Conservation (phyloP, 2,329 filamentous ascomycete species). For the Knoxdaviesia capensis region DNA sequence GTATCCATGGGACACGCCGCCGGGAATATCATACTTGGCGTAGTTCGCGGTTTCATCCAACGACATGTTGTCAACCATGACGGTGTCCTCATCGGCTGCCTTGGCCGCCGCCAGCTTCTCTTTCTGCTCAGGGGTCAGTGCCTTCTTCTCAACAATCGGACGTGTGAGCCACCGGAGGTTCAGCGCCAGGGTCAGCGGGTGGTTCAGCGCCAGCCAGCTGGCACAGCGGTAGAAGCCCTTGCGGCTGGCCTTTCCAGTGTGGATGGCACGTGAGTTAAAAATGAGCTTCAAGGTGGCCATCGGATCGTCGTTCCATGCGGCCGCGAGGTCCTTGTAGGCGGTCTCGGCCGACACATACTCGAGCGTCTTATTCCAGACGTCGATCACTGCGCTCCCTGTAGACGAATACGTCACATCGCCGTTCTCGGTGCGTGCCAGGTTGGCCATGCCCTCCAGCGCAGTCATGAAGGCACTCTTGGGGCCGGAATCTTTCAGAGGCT, state of each 20-base stretch:
- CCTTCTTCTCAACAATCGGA: constrained; percentile 34
- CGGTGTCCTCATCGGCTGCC: constrained; percentile 13
- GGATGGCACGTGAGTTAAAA: constrained; percentile 39
- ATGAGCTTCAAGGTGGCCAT: constrained; percentile 34
- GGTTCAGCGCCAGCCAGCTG: constrained; percentile 33
- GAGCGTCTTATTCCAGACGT: constrained; percentile 32
- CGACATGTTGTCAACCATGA: constrained; percentile 10
- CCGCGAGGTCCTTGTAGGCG: constrained; percentile 20
- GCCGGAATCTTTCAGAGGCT: background rate
- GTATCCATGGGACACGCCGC: constrained; percentile 34
- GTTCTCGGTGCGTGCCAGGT: constrained; percentile 32
- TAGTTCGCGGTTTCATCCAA: constrained; percentile 9
- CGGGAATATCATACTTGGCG: constrained; percentile 15
- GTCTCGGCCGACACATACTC: constrained; percentile 15
- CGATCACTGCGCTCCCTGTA: constrained; percentile 23
- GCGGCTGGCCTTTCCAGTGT: constrained; percentile 32
- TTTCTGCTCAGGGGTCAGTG: constrained; percentile 9
- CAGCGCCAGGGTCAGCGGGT: constrained; percentile 29
- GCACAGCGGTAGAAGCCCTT: constrained; percentile 28
- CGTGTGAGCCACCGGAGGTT: constrained; percentile 35
- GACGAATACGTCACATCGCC: constrained; percentile 25
- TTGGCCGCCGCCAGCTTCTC: constrained; percentile 8
- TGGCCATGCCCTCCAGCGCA: constrained; percentile 9
- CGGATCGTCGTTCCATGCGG: constrained; percentile 27
- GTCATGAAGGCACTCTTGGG: background rate